Evolutionary conservation across 1,284 basidiomycete genomes (phyloP), one percentile per base, ranked within the genome.

Genomic region (Puccinia novopanici): DNA sequence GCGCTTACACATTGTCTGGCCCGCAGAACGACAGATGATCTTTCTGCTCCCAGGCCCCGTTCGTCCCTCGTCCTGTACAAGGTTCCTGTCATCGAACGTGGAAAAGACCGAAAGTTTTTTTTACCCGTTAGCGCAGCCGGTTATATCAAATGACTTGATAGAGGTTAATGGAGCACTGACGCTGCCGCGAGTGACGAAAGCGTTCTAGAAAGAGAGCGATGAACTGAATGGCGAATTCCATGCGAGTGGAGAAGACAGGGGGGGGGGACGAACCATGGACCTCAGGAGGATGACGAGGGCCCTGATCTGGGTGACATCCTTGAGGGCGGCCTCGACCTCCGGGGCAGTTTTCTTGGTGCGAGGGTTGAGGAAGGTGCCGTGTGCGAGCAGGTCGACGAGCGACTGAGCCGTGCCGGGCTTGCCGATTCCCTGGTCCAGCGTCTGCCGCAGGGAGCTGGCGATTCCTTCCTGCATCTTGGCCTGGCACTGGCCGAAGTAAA

Each of bases 211-310:
- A 45, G 24, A 48, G 22, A 34, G 10, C 13, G 9, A 55, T 24
- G 34, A 10, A 34, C 10, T 50, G n/a, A 37, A 22, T 13, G 8
- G 34, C 10, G 30, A 2, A 24, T 30, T 45, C 12, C 15, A 2
- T 6, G 4, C 45, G 22, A 24, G 34, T 34, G 34, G 34, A 34
- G 34, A 34, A 34, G 8, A 65, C 0, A 48, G n/a, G 27, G 4
- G 40, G 24, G 42, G 12, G n/a, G 1, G 57, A 52, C 76, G 30
- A 22, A 78, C 76, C 76, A 78, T 71, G n/a, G 76, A 78, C 40
- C 76, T 45, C n/a, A 78, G 45, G n/a, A 78, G 50, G 30, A 78
- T 78, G 22, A 78, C 76, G 27, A 78, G 67, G 10, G 65, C 65
- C 54, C 76, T 50, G 45, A 78, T 59, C 42, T 78, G 76, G 54